Conservation (phyloP, 176 grass and related monocot species). For the Miscanthus lutarioriparius region DNA sequence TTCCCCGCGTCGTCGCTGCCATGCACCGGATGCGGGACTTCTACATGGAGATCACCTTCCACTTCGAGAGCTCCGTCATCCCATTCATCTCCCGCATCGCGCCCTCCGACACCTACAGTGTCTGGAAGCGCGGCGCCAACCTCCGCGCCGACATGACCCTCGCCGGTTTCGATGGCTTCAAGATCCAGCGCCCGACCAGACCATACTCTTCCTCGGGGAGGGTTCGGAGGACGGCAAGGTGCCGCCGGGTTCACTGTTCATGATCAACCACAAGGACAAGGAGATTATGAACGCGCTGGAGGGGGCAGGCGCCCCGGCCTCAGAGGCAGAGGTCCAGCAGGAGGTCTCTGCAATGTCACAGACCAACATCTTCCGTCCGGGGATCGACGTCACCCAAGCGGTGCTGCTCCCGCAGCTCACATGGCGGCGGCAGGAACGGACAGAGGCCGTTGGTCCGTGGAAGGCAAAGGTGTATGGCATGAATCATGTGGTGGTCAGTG, state of each 20-base stretch:
- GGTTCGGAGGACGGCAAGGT: slow-evolving; percentile 83
- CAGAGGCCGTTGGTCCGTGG: slow-evolving; percentile 76
- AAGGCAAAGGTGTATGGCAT: slow-evolving; percentile 95
- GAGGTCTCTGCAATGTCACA: slow-evolving; percentile 85
- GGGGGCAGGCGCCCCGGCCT: slow-evolving; percentile 56
- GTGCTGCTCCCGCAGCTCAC: slow-evolving; percentile 86
- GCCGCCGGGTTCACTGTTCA: slow-evolving; percentile 70
- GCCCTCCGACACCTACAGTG: slow-evolving; percentile 91
- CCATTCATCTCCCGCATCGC: slow-evolving; percentile 95
- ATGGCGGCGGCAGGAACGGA: slow-evolving; percentile 82
- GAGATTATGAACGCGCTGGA: slow-evolving; percentile 86
- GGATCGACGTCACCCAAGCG: slow-evolving; percentile 89
- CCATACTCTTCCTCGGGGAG: slow-evolving; percentile 83
- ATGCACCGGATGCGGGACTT: slow-evolving; percentile 94
- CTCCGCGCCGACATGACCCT: slow-evolving; percentile 94
- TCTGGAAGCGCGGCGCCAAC: slow-evolving; percentile 95
- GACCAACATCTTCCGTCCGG: slow-evolving; percentile 89
- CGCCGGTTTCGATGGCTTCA: slow-evolving; percentile 91
- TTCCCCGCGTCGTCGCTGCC: slow-evolving; percentile 71
- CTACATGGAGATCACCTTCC: slow-evolving; percentile 99
- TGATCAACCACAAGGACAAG: slow-evolving; percentile 95
- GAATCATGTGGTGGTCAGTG: slow-evolving; percentile 91
- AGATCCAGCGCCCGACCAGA: slow-evolving; percentile 94
- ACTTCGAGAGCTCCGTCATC: slow-evolving; percentile 99
- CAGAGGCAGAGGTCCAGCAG: slow-evolving; percentile 73